Evolutionary conservation across 164 flowering plant species (phyloP).

Genomic region (Houttuynia cordata): DNA sequence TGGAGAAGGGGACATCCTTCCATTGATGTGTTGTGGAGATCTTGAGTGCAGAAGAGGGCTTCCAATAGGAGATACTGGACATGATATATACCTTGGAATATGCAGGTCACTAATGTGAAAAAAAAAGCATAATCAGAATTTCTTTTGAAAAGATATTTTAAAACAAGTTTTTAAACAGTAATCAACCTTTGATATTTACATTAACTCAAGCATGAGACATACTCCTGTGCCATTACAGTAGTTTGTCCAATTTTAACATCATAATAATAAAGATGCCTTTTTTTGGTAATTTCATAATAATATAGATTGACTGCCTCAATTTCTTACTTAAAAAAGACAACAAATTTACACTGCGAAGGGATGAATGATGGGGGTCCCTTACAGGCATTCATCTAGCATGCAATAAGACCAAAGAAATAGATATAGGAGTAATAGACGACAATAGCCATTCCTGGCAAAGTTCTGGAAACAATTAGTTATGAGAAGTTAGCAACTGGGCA

Average conservation of each 20-base stretch:
- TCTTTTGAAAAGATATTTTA: not conserved
- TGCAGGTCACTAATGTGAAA: slow-evolving; percentile 39
- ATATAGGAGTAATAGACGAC: too few species aligned
- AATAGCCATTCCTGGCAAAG: too few species aligned
- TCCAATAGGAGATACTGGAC: slow-evolving; percentile 87
- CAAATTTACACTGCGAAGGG: too few species aligned
- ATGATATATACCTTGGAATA: slow-evolving; percentile 57
- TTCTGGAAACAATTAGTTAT: too few species aligned
- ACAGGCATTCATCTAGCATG: too few species aligned
- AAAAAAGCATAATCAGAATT: not conserved
- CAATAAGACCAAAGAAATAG: too few species aligned
- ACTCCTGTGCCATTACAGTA: not conserved
- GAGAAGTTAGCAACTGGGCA: too few species aligned
- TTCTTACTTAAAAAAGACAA: too few species aligned
- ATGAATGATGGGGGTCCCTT: too few species aligned
- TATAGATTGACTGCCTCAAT: too few species aligned
- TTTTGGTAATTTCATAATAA: not conserved
- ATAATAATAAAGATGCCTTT: too few species aligned
- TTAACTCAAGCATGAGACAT: not conserved
- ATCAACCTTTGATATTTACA: not conserved
- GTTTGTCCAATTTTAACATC: not conserved
- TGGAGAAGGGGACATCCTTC: slow-evolving; percentile 74
- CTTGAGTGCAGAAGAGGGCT: slow-evolving; percentile 63
- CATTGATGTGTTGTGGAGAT: slow-evolving; percentile 64
- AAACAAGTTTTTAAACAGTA: not conserved